Evolutionary conservation across 2,329 filamentous ascomycete species (phyloP), one percentile per base, ranked within the genome.

Genomic region (Talaromyces sp.): DNA sequence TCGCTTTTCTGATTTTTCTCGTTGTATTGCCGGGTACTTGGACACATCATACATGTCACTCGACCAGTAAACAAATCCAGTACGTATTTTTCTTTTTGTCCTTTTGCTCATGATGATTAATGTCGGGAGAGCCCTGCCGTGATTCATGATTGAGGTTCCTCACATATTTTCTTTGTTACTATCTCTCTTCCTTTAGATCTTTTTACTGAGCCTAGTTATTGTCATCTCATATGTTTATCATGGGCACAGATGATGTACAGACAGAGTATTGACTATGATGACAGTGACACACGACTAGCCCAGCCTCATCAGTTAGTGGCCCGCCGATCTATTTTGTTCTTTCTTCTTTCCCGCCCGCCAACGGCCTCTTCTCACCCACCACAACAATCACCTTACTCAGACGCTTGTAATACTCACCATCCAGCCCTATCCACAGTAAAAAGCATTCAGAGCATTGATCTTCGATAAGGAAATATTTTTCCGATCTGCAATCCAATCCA

Each of bases 261-360:
- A 58, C 13, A 31, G 27, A 31, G 27, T 31, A 31, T 31, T 31
- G 27, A 31, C 19, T 37, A 24, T 39, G 52, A 56, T 37, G 33
- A 39, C 27, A 37, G 27, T 3, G 33, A 57, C 56, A 43, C 19
- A 19, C 24, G 39, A n/a, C 56, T 43, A 59, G 39, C 56, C 56
- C 56, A 59, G 56, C 56, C 56, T 59, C 56, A 27, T 19, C 24
- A 43, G 33, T 58, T 58, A 45, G 37, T 59, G 37, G 56, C 37
- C 56, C 22, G 56, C 56, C 56, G 56, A 59, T 59, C 56, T 59
- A 59, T 59, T 59, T 59, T 59, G 56, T 59, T 43, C 56, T 59
- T 59, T 59, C 56, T 59, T 59, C 56, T 31, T 59, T 45, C 56
- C 56, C 56, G 56, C 56, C 54, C 56, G 37, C 56, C 39, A 39